These are phyloP conservation scores for Cyberlindnera xishuangbannaensis DNA, from an alignment of 805 yeast species.

Conservation along the genomic window DNA sequence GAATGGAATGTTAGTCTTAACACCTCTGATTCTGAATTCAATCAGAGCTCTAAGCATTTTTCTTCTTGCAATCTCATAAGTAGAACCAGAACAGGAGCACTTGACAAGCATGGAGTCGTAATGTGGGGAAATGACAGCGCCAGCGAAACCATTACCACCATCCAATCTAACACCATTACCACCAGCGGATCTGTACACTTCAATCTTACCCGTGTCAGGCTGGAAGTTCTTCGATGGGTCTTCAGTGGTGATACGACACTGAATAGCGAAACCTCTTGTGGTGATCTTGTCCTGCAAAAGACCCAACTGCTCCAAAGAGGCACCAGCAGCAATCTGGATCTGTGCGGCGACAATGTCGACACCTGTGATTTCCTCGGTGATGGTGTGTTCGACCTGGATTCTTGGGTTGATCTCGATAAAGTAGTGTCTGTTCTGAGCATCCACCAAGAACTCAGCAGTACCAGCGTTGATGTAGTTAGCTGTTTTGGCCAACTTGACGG, in stretches of 20 bases:
- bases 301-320: constrained; percentile 85
- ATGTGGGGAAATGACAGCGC: constrained; percentile 93
- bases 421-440: constrained; percentile 88
- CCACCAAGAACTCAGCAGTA: constrained; percentile 96
- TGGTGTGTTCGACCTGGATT: constrained; percentile 97
- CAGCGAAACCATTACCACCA: constrained; percentile 98
- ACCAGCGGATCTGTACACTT: constrained; percentile 96
- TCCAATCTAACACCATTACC: constrained; percentile 99
- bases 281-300: constrained; percentile 91
- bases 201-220: constrained; percentile 98
- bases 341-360: constrained; percentile 97
- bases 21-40: constrained; percentile 98
- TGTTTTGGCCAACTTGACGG: constrained; percentile 82
- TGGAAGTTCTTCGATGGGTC: constrained; percentile 96
- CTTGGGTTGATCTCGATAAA: constrained; percentile 98
- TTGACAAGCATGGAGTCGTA: constrained; percentile 98
- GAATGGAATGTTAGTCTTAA: constrained; percentile 97
- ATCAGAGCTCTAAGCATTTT: constrained; percentile 96
- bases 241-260: constrained; percentile 98
- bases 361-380: constrained; percentile 98
- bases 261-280: constrained; percentile 96
- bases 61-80: constrained; percentile 93
- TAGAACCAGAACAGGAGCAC: constrained; percentile 95
- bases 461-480: constrained; percentile 97
- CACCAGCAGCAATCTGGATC: constrained; percentile 98